A percentile compares a stretch with the other conserved stretches of the same genome.
Conservation (phyloP, 495 filamentous ascomycete species). For the Podospora anserina region DNA sequence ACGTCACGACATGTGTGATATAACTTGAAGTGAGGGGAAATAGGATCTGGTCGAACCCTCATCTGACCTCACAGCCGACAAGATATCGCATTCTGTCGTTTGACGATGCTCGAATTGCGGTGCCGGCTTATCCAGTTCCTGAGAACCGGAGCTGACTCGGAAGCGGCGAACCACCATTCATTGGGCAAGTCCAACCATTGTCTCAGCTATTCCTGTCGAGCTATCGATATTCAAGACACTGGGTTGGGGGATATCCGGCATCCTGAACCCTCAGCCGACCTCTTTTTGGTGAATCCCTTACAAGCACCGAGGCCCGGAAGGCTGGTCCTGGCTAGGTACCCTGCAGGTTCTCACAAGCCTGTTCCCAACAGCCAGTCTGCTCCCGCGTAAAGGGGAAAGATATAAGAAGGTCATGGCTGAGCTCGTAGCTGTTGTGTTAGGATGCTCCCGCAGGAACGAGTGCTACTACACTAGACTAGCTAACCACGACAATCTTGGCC, state of each 20-base stretch:
- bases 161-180: neutral
- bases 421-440: too few species aligned
- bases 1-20: neutral
- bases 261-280: neutral
- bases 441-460: too few species aligned
- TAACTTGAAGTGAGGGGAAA: neutral
- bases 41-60: neutral
- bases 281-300: neutral
- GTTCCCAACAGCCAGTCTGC: neutral
- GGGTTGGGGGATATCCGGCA: neutral
- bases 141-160: neutral
- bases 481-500: too few species aligned
- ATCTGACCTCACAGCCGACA: neutral
- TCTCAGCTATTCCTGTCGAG: neutral
- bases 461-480: too few species aligned
- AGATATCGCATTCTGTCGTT: neutral
- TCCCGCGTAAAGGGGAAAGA: too few species aligned
- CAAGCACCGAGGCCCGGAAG: neutral
- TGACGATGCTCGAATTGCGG: neutral
- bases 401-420: too few species aligned
- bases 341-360: neutral
- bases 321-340: neutral
- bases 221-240: neutral
- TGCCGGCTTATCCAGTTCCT: slow-evolving; percentile 3
- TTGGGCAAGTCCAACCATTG: neutral